Base-by-base conservation (phyloP, 306 rosid species). In the Biancaea sappan region DNA sequence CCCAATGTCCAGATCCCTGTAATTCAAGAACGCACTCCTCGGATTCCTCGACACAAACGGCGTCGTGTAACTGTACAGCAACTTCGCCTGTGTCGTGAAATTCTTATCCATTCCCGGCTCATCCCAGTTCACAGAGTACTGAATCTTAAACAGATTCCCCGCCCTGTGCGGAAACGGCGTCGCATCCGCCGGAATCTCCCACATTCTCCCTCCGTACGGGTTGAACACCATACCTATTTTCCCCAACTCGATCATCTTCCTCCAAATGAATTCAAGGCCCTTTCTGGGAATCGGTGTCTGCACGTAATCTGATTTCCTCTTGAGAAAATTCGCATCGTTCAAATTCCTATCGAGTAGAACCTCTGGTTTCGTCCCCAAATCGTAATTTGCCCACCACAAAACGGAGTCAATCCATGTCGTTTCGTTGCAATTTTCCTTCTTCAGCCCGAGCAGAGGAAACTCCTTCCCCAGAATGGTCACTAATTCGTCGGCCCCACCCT, bases 241-340 rank as follows among this genome's bases (percentile, higher is more conserved):
- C 50, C 88, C 79, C 69, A 77, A 37, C 8, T 84, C 81, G 22
- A 81, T 58, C 76, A 84, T 46, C 79, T 69, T 54, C 73, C 77
- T 64, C 81, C 80, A 84, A 31, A 84, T 73, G 54, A 73, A 77
- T 25, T 84, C 85, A 60, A 81, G 65, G 37, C 76, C 88, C 2
- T 69, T 69, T 70, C 47, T 77, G 14, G 81, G 34, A 58, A 84
- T 80, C 0, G 69, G 63, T 0, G n/a, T 70, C 81, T 73, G 78
- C n/a, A 81, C 88, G 18, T 84, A 84, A 81, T 84, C 88, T 15
- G 88, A 84, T 74, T 84, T 84, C 69, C 85, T 84, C 61, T 80
- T 84, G 19, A 54, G 60, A 47, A 77, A 80, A 12, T 18, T 59
- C 0, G 85, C 80, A 0, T 57, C 29, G 48, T 80, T 34, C 12